phyloP scores from a whole-genome alignment of 1,284 basidiomycete genomes.

The Heterobasidion occidentale region DNA sequence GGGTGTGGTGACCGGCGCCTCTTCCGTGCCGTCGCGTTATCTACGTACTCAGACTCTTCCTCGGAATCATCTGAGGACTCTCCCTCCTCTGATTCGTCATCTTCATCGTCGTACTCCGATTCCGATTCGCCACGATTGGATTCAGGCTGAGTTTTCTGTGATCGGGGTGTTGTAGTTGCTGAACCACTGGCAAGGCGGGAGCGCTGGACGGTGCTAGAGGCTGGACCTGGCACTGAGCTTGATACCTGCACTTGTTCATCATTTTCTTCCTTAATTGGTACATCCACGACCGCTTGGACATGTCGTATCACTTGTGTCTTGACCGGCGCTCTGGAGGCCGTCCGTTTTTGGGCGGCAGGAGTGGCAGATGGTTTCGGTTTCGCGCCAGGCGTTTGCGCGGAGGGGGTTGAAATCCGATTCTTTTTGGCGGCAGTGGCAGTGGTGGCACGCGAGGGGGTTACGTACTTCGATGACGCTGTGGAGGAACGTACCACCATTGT shows the following conservation, averaged over 20 bases:
- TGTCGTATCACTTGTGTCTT: conserved; percentile 9
- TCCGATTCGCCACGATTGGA: not conserved
- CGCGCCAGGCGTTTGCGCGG: not conserved
- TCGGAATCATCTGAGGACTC: not conserved
- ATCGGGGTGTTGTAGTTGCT: not conserved
- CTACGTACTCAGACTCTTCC: not conserved
- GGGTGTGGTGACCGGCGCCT: too few relatives aligned
- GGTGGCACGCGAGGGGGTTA: not conserved
- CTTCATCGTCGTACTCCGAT: conserved; percentile 1
- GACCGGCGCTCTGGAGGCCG: not conserved
- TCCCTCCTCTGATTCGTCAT: conserved; percentile 8
- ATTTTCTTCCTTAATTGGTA: conserved; percentile 12
- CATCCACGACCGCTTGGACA: conserved; percentile 11
- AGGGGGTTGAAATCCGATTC: not conserved
- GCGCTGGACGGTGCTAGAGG: not conserved
- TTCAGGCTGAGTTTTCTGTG: not conserved
- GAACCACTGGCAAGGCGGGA: too few relatives aligned
- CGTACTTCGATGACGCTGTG: conserved; percentile 8
- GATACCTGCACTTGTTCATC: not conserved
- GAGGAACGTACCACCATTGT: conserved; percentile 17
- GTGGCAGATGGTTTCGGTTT: conserved; percentile 3
- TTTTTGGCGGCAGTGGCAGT: not conserved
- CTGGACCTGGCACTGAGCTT: not conserved
- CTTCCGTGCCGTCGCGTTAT: not conserved
- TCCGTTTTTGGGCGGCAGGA: not conserved